Conservation (phyloP, 768 basidiomycete genomes). For the Trametes gibbosa region DNA sequence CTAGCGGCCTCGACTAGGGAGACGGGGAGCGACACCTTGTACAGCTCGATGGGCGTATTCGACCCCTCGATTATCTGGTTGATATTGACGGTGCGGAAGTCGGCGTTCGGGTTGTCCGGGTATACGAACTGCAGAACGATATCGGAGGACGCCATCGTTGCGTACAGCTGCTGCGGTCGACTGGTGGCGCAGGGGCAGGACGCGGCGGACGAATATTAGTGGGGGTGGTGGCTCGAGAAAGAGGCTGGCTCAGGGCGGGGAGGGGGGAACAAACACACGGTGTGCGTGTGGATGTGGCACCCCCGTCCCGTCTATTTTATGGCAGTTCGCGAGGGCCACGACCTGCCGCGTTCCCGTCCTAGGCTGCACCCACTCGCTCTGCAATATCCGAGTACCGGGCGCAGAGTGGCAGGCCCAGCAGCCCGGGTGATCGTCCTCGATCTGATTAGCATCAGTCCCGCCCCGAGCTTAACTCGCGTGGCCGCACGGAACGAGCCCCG, state of each 20-base stretch:
- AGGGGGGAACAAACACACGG: not conserved
- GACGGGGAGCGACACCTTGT: constrained; percentile 35
- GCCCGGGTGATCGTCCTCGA: constrained; percentile 19
- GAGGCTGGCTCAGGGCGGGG: not conserved
- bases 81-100: constrained; percentile 46
- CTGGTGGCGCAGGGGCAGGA: not conserved
- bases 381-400: constrained; percentile 9
- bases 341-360: constrained; percentile 5
- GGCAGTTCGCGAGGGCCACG: constrained; percentile 1
- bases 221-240: not conserved
- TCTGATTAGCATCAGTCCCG: constrained; percentile 23
- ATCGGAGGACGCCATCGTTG: constrained; percentile 28
- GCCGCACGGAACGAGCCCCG: not conserved
- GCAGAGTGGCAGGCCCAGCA: constrained; percentile 6
- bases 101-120: constrained; percentile 26
- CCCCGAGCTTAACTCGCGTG: constrained; percentile 27
- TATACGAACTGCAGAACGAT: constrained; percentile 39
- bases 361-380: constrained; percentile 7
- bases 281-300: not conserved
- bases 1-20: not conserved
- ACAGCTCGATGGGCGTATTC: constrained; percentile 36
- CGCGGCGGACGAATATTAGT: not conserved
- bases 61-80: constrained; percentile 33
- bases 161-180: not conserved
- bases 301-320: constrained; percentile 1